Conservation (phyloP, 176 grass and related monocot species). For the Neostapfia colusana region DNA sequence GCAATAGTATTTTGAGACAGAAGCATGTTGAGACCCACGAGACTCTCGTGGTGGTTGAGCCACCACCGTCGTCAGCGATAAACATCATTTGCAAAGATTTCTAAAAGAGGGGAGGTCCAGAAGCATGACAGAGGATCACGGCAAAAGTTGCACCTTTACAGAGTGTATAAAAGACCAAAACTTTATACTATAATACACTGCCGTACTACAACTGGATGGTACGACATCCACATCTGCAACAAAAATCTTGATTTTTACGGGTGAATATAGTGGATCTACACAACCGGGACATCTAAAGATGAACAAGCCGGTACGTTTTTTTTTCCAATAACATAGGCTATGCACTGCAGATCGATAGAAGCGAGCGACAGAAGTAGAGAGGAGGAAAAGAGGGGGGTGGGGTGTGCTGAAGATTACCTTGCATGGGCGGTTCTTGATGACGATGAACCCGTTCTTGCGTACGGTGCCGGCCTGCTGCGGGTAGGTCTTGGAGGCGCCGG, state of each 20-base stretch:
- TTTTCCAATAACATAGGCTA: not conserved
- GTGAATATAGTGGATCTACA: slow-evolving; percentile 9
- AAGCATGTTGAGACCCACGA: not conserved
- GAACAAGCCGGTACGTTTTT: not conserved
- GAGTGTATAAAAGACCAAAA: not conserved
- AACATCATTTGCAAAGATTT: not conserved
- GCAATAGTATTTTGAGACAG: not conserved
- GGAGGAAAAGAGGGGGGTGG: not conserved
- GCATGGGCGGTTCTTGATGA: slow-evolving; percentile 54
- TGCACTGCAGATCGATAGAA: not conserved
- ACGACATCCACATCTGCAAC: not conserved
- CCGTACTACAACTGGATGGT: not conserved
- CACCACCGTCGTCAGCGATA: not conserved
- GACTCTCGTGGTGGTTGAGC: not conserved
- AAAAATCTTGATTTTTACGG: not conserved
- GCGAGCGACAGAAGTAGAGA: not conserved
- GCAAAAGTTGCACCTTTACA: not conserved
- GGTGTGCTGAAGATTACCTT: slow-evolving; percentile 9
- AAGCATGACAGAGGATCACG: not conserved
- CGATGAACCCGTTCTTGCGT: slow-evolving; percentile 50
- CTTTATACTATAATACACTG: not conserved
- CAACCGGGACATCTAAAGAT: not conserved
- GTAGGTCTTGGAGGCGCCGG: slow-evolving; percentile 58
- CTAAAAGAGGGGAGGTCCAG: not conserved
- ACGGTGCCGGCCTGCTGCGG: slow-evolving; percentile 59